These are phyloP conservation scores for Neobulgaria alba DNA, from an alignment of 2,329 filamentous ascomycete genomes.

Conservation along the genomic window DNA sequence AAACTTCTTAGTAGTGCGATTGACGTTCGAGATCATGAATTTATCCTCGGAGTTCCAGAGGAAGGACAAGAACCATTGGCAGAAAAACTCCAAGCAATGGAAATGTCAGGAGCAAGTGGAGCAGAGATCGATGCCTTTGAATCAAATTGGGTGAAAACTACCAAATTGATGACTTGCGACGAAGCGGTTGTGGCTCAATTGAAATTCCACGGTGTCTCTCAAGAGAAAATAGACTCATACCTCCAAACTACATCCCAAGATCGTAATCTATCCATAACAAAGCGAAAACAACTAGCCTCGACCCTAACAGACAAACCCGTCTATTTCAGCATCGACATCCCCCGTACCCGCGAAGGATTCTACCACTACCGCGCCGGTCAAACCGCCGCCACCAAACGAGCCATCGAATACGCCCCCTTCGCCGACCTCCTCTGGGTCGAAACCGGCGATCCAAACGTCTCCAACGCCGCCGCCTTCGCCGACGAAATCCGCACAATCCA, in stretches of 20 bases:
- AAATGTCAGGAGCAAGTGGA: constrained; percentile 66
- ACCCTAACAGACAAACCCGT: constrained; percentile 59
- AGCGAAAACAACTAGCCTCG: constrained; percentile 64
- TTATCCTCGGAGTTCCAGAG: constrained; percentile 81
- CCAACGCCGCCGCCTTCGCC: constrained; percentile 67
- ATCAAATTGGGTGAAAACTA: constrained; percentile 77
- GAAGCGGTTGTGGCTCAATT: constrained; percentile 78
- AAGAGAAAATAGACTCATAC: constrained; percentile 61
- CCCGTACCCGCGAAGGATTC: constrained; percentile 86
- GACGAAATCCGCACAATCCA: constrained; percentile 60
- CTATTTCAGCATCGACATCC: constrained; percentile 84
- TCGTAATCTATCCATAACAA: constrained; percentile 67
- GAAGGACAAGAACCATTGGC: constrained; percentile 68
- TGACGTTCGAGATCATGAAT: constrained; percentile 92
- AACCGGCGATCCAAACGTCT: constrained; percentile 79
- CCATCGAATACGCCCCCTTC: constrained; percentile 82
- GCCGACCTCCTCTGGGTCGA: constrained; percentile 97
- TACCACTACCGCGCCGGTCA: constrained; percentile 86
- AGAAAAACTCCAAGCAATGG: constrained; percentile 86
- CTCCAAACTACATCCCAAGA: constrained; percentile 51
- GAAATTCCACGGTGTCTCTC: constrained; percentile 52
- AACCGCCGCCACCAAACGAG: constrained; percentile 82
- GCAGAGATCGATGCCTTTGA: constrained; percentile 81
- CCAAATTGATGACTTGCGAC: constrained; percentile 83
- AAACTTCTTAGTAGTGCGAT: constrained; percentile 84